Conservation (phyloP, 257 asterid genomes). For the Jasminum sambac region DNA sequence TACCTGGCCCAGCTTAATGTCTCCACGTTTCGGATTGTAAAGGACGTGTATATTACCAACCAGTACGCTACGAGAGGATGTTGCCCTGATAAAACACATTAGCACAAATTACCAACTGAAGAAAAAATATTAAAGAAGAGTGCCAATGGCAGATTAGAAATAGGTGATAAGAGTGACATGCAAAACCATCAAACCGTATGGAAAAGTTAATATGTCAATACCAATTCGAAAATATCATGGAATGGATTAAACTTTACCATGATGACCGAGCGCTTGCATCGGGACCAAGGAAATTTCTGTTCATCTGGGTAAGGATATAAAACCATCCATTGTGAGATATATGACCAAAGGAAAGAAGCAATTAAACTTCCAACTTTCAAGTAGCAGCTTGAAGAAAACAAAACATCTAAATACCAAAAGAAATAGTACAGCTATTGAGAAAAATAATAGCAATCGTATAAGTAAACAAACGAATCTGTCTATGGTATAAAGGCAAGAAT, state of each 20-base stretch:
- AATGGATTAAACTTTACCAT: conserved; percentile 32
- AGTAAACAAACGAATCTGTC: neutral
- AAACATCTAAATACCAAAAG: conserved; percentile 2
- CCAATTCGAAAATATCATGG: conserved; percentile 13
- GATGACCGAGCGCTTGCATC: conserved; percentile 32
- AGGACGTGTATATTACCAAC: conserved; percentile 86
- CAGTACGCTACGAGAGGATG: conserved; percentile 45
- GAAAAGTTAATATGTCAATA: neutral
- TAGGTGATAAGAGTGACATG: neutral
- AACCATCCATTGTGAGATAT: conserved; percentile 10
- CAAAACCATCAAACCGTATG: conserved; percentile 3
- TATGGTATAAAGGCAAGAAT: neutral
- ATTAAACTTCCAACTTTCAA: conserved; percentile 7
- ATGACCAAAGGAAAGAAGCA: conserved; percentile 15
- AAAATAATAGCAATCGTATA: conserved; percentile 8
- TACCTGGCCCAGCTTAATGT: conserved; percentile 93
- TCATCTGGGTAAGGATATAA: conserved; percentile 50
- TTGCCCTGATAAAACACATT: conserved; percentile 33
- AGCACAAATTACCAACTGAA: conserved; percentile 19
- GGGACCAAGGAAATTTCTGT: conserved; percentile 29
- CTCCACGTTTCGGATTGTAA: conserved; percentile 90
- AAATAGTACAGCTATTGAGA: neutral
- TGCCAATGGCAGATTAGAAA: conserved; percentile 2
- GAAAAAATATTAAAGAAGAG: conserved; percentile 3
- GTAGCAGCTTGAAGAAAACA: neutral